These are phyloP conservation scores for Cylindrotheca fusiformis DNA, from an alignment of 108 stramenopile species.

Conservation along the genomic window DNA sequence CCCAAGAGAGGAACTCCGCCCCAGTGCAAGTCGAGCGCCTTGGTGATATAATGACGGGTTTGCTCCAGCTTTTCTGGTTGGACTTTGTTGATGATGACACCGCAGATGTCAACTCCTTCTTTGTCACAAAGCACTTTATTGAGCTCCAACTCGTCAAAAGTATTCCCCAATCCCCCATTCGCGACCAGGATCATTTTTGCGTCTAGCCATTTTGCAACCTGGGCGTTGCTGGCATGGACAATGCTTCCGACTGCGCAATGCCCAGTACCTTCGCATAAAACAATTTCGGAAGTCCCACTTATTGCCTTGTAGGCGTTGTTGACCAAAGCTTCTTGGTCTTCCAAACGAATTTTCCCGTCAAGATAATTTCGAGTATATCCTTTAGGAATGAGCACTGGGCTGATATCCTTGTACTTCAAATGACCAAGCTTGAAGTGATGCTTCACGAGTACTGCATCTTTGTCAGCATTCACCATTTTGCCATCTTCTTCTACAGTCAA, in stretches of 20 bases:
- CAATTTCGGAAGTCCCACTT: conserved; percentile 38
- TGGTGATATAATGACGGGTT: conserved; percentile 59
- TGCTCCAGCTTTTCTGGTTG: conserved; percentile 79
- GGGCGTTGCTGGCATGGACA: conserved; percentile 83
- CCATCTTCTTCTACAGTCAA: conserved; percentile 32
- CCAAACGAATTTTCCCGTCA: conserved; percentile 70
- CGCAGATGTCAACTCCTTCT: conserved; percentile 74
- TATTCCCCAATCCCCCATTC: conserved; percentile 88
- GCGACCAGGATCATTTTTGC: conserved; percentile 88
- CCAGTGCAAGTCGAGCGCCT: conserved; percentile 61
- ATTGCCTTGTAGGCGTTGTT: conserved; percentile 33
- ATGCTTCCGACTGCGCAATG: conserved; percentile 87
- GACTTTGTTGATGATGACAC: conserved; percentile 92
- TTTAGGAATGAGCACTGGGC: conserved; percentile 83
- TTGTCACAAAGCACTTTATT: conserved; percentile 79
- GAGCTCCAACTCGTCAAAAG: conserved; percentile 89
- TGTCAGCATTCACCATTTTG: conserved; percentile 49
- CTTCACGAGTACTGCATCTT: conserved; percentile 81
- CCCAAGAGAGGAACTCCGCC: conserved; percentile 78
- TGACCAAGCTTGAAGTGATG: conserved; percentile 73
- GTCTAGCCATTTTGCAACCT: conserved; percentile 79
- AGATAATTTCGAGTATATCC: conserved; percentile 86
- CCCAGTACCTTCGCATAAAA: conserved; percentile 93
- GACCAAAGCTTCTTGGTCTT: conserved; percentile 48
- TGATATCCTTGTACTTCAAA: conserved; percentile 72